These are phyloP conservation scores for Cenchrus fungigraminus DNA, from an alignment of 176 grass and related monocot genomes.

Conservation along the genomic window DNA sequence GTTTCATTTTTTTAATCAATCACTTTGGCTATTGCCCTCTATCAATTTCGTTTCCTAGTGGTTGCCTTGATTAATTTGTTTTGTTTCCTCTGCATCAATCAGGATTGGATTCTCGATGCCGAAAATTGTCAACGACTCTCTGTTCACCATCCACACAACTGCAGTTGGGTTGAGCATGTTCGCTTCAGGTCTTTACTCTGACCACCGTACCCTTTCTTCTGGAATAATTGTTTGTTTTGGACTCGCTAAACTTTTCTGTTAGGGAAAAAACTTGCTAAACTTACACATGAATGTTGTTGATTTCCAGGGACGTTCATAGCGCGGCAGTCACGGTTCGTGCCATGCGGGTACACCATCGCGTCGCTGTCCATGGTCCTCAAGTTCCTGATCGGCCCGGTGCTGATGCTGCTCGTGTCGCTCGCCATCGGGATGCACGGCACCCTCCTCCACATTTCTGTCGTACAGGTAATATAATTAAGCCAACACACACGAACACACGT, in stretches of 20 bases:
- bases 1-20: not conserved
- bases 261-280: not conserved
- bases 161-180: conserved; percentile 94
- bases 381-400: conserved; percentile 68
- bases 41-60: not conserved
- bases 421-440: conserved; percentile 71
- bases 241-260: not conserved
- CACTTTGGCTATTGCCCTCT: not conserved
- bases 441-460: conserved; percentile 64
- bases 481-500: not conserved
- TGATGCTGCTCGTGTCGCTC: conserved; percentile 65
- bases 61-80: not conserved
- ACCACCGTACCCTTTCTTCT: not conserved
- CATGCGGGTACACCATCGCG: conserved; percentile 75
- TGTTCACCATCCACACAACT: conserved; percentile 61
- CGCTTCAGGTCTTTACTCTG: conserved; percentile 51
- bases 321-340: conserved; percentile 60
- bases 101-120: conserved; percentile 76
- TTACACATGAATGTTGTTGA: not conserved
- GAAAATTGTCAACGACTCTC: conserved; percentile 60
- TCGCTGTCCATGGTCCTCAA: conserved; percentile 60
- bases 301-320: conserved; percentile 82
- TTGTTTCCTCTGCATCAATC: not conserved
- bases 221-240: not conserved
- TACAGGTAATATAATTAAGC: conserved; percentile 53